Evolutionary conservation across 306 rosid genomes (phyloP), one percentile per base, ranked within the genome.

Genomic region (Quercus wislizeni): DNA sequence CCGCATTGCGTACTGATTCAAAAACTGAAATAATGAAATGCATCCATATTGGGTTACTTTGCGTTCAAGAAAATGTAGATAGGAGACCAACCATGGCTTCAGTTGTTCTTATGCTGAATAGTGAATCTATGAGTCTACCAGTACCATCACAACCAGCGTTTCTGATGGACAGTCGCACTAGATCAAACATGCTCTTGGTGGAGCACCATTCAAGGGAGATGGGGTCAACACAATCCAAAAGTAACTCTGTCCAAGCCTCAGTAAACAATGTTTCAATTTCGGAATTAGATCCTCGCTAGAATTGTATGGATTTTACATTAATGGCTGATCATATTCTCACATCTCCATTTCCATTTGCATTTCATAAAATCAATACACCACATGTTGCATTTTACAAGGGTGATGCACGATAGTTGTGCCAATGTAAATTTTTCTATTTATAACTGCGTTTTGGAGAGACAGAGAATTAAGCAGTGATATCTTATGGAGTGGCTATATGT

Each of bases 31-130:
- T 55, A 10, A 12, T 83, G 56, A 86, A 78, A 79, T 86, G 82
- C 51, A 54, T 83, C 33, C 81, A 76, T 43, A 77, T 85, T 20
- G 80, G 74, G 6, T 23, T 80, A 67, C 20, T 73, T 4, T 74
- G 83, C 6, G 74, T 81, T 23, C 84, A 84, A 59, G 71, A 80
- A n/a, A 73, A 78, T 15, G 28, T 13, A 49, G 31, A 1, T 5
- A 4, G 33, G 8, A 65, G 83, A 52, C 86, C 80, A 17, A 71
- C 81, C 3, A 71, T 76, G 76, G 52, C 72, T 41, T 62, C 79
- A 0, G 41, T 83, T 0, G 76, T 79, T 62, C 49, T 59, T 2
- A 71, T 83, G 83, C 75, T 79, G 1, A 64, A 72, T 52, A 52
- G 74, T 9, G 3, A 20, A n/a, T 68, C 74, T 20, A 57, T 31